Evolutionary conservation across 495 filamentous ascomycete species (phyloP).

Genomic region (Neurospora africana): DNA sequence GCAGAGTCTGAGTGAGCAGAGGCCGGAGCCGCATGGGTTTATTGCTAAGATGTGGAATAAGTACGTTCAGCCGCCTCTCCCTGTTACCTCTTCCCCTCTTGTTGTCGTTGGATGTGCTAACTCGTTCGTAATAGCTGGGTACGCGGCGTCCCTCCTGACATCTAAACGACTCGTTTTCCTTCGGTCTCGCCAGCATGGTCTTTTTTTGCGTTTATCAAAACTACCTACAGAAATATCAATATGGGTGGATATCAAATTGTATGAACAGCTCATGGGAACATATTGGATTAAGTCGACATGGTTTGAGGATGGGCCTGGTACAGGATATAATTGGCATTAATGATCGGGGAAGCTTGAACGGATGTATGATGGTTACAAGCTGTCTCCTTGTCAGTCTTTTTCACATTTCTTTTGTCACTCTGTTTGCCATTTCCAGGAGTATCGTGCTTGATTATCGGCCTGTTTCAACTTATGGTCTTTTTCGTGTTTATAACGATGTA

Average conservation of each 20-base stretch:
- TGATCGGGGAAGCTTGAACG: neutral
- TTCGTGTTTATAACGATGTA: neutral
- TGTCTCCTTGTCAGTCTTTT: neutral
- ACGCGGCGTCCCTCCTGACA: neutral
- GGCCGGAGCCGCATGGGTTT: constrained; percentile 26
- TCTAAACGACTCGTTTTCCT: neutral
- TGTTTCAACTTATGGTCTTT: neutral
- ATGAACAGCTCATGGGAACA: neutral
- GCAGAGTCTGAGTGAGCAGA: constrained; percentile 36
- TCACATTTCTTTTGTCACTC: neutral
- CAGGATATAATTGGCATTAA: neutral
- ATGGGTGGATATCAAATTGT: neutral
- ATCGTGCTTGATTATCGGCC: neutral
- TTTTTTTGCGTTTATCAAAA: no score
- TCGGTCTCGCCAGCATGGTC: neutral
- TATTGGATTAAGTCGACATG: no score
- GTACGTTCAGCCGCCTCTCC: constrained; percentile 15
- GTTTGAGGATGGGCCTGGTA: no score
- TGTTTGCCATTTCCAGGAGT: neutral
- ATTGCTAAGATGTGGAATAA: constrained; percentile 38
- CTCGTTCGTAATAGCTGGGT: neutral
- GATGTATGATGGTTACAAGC: neutral
- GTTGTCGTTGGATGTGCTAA: neutral
- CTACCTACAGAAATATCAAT: neutral
- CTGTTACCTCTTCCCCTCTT: no score